Evolutionary conservation across 352 stramenopile species (phyloP).

Genomic region (Globisporangium sylvaticum): DNA sequence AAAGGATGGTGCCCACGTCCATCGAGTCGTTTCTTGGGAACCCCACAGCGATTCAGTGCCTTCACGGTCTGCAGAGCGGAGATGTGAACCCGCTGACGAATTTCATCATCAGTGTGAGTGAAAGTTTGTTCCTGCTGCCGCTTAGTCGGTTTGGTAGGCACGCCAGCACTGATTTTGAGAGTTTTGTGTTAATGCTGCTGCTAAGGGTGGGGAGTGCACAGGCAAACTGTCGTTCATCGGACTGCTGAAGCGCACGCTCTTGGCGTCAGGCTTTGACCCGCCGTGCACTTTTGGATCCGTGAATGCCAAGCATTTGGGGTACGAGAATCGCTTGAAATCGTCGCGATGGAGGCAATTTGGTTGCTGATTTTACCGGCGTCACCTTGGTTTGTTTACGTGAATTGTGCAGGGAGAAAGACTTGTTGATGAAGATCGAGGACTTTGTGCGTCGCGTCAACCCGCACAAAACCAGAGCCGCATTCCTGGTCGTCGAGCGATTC

Average conservation of each 20-base stretch:
- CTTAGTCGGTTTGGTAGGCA: too few species aligned
- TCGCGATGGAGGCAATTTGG: neutral
- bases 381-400: neutral
- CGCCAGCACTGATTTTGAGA: too few species aligned
- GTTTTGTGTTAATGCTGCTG: neutral
- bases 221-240: slow-evolving; percentile 52
- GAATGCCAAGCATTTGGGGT: slow-evolving; percentile 39
- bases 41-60: slow-evolving; percentile 20
- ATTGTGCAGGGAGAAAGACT: slow-evolving; percentile 32
- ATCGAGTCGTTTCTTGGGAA: slow-evolving; percentile 52
- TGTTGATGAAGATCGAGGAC: slow-evolving; percentile 36
- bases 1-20: slow-evolving; percentile 29
- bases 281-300: slow-evolving; percentile 30
- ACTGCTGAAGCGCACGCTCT: slow-evolving; percentile 33
- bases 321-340: slow-evolving; percentile 10
- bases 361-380: neutral
- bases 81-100: slow-evolving; percentile 30
- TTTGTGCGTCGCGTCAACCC: slow-evolving; percentile 22
- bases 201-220: slow-evolving; percentile 37
- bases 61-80: slow-evolving; percentile 21
- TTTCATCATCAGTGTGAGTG: slow-evolving; percentile 58
- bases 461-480: slow-evolving; percentile 22
- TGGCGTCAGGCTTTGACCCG: slow-evolving; percentile 15
- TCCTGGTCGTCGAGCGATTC: slow-evolving; percentile 56
- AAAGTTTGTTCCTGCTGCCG: too few species aligned